These are phyloP conservation scores for Talaromyces sp. DNA, from an alignment of 2,329 filamentous ascomycete genomes.

Conservation along the genomic window DNA sequence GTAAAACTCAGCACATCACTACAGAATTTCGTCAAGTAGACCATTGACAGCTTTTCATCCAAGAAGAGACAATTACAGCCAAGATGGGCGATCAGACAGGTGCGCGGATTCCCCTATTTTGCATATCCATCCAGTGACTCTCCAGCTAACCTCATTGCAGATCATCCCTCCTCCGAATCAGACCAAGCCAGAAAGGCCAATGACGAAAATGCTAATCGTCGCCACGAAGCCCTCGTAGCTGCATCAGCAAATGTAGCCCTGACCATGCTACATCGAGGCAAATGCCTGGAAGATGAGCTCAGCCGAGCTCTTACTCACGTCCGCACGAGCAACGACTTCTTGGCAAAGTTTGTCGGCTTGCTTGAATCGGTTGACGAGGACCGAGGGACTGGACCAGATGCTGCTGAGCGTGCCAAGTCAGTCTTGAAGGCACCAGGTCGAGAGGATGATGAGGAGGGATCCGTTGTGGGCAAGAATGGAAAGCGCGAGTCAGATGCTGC, in stretches of 20 bases:
- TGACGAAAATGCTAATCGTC: background rate
- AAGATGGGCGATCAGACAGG: conserved; percentile 1
- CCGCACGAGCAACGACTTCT: background rate
- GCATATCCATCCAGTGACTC: too few relatives aligned
- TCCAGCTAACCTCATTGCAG: background rate
- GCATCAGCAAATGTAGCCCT: conserved; percentile 6
- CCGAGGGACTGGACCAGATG: background rate
- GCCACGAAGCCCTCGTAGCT: background rate
- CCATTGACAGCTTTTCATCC: too few relatives aligned
- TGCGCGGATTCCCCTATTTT: background rate
- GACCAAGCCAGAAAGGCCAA: background rate
- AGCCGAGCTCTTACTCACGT: conserved; percentile 1
- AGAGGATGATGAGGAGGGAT: background rate
- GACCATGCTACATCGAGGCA: conserved; percentile 10
- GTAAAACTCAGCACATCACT: background rate
- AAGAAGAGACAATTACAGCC: too few relatives aligned
- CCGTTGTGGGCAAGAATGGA: background rate
- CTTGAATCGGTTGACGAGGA: conserved; percentile 3
- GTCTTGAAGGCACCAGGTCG: background rate
- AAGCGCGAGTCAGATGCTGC: background rate
- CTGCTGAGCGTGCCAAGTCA: background rate
- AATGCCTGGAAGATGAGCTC: conserved; percentile 5
- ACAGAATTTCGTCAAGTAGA: background rate
- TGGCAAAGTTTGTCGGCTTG: conserved; percentile 1
- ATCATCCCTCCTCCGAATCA: background rate